Conservation (phyloP, 2,329 filamentous ascomycete genomes). For the Hypoxylon sp. region DNA sequence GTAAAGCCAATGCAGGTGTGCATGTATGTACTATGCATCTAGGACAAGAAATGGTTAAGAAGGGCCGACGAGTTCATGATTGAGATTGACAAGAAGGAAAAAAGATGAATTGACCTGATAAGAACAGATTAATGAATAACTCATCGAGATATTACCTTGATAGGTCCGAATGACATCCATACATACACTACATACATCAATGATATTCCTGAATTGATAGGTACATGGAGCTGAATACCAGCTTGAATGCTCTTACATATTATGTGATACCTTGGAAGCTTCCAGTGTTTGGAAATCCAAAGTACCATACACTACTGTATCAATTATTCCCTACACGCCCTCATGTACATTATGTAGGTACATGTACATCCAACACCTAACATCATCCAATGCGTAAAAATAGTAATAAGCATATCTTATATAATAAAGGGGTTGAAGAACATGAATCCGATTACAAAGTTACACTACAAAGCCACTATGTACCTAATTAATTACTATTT, state of each 20-base stretch:
- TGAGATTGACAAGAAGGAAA: conserved; percentile 15
- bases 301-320: background rate
- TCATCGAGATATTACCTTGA: conserved; percentile 21
- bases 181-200: conserved; percentile 9
- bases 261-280: too few relatives aligned
- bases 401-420: conserved; percentile 23
- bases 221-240: background rate
- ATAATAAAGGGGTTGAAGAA: conserved; percentile 24
- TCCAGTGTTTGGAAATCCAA: background rate
- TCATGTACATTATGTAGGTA: background rate
- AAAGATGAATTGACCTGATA: conserved; percentile 35
- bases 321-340: background rate
- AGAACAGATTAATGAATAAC: conserved; percentile 32
- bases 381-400: conserved; percentile 21
- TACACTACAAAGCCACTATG: conserved; percentile 2
- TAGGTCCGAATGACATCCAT: conserved; percentile 22
- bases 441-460: background rate
- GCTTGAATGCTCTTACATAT: too few relatives aligned
- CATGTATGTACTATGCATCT: conserved; percentile 37
- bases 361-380: background rate
- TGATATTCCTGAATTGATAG: conserved; percentile 1
- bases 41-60: conserved; percentile 33
- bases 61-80: conserved; percentile 41
- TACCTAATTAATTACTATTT: too few relatives aligned
- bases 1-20: conserved; percentile 39